phyloP scores from a whole-genome alignment of 306 rosid species.

The Calophaca sinica region DNA sequence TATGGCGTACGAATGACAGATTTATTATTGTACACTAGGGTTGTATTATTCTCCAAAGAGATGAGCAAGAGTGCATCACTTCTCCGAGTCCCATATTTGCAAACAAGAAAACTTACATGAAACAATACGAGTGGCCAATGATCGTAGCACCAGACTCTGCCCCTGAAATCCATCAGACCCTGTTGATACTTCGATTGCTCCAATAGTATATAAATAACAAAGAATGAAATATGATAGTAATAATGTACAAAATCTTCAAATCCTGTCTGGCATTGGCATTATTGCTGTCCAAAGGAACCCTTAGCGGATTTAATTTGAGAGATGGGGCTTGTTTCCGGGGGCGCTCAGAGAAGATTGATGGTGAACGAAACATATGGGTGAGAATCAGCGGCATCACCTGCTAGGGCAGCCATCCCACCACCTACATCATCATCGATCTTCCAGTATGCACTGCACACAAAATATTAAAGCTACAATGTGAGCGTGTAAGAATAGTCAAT shows the following conservation, averaged over 20 bases:
- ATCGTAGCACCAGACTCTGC: conserved; percentile 36
- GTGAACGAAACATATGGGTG: conserved; percentile 90
- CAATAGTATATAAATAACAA: conserved; percentile 52
- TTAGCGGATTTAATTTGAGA: conserved; percentile 41
- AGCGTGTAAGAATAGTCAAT: conserved; percentile 17
- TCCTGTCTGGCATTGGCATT: conserved; percentile 51
- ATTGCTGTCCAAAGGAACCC: conserved; percentile 57
- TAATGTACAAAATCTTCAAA: conserved; percentile 63
- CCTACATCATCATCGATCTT: conserved; percentile 80
- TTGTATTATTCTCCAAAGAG: conserved; percentile 26
- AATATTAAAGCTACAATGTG: conserved; percentile 29
- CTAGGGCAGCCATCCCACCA: conserved; percentile 81
- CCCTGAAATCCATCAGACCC: conserved; percentile 41
- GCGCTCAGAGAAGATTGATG: conserved; percentile 69
- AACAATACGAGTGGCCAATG: conserved; percentile 37
- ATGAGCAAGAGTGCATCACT: conserved; percentile 19
- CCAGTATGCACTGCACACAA: conserved; percentile 76
- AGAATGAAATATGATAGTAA: conserved; percentile 52
- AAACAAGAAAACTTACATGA: conserved; percentile 37
- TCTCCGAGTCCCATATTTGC: conserved; percentile 37
- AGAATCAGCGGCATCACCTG: conserved; percentile 75
- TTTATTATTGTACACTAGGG: conserved; percentile 33
- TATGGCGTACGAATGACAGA: conserved; percentile 15
- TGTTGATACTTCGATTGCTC: conserved; percentile 48
- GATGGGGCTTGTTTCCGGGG: conserved; percentile 15